Evolutionary conservation across 306 rosid species (phyloP).

Genomic region (Citrullus mucosospermus): DNA sequence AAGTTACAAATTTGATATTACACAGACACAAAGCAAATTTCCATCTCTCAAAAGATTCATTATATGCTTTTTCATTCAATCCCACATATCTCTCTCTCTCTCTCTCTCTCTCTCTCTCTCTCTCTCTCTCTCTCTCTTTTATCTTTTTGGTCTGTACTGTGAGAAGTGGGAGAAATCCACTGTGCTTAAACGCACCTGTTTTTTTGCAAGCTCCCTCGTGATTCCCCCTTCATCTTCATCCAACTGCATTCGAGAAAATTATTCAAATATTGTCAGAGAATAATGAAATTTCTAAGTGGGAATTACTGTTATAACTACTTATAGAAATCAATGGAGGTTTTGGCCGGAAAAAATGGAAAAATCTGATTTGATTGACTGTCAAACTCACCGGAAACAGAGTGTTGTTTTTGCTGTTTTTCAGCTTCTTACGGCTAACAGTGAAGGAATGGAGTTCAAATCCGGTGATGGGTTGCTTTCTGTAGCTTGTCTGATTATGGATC

Average conservation of each 20-base stretch:
- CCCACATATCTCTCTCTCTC: too few relatives aligned
- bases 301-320: not conserved
- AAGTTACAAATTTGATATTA: not conserved
- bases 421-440: slow-evolving; percentile 4
- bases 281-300: too few relatives aligned
- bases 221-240: not conserved
- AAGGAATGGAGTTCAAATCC: slow-evolving; percentile 6
- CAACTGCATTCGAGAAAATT: not conserved
- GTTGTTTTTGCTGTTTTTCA: not conserved
- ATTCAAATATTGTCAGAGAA: not conserved
- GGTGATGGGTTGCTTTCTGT: slow-evolving; percentile 1
- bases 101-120: too few relatives aligned
- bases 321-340: not conserved
- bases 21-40: not conserved
- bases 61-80: not conserved
- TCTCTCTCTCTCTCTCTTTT: not conserved
- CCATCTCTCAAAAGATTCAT: not conserved
- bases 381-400: not conserved
- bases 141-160: not conserved
- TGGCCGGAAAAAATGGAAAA: not conserved
- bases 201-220: not conserved
- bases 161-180: not conserved
- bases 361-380: not conserved
- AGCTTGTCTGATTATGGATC: slow-evolving; percentile 16
- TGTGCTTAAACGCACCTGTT: not conserved